Evolutionary conservation across 305 asterid genomes (phyloP).

Genomic region (Lippia alba): DNA sequence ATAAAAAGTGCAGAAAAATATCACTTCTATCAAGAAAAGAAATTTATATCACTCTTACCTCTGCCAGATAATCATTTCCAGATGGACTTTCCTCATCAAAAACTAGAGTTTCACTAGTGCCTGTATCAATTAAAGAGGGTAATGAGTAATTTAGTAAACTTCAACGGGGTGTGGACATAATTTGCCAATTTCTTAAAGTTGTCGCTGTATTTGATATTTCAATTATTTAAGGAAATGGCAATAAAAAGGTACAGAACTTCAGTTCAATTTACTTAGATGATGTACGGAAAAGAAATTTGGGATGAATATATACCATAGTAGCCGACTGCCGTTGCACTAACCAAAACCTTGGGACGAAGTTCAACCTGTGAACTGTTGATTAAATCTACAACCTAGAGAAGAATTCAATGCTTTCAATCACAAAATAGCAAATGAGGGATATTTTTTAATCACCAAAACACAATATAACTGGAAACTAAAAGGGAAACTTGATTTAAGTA

Average conservation of each 20-base stretch:
- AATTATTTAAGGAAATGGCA: not conserved
- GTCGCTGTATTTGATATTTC: no score
- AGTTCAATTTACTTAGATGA: not conserved
- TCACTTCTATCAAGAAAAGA: not conserved
- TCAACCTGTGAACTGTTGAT: conserved; percentile 63
- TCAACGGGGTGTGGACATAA: not conserved
- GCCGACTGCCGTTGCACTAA: conserved; percentile 93
- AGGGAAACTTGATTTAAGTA: conserved; percentile 23
- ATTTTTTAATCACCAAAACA: not conserved
- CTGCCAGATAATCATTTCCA: conserved; percentile 88
- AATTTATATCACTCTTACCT: conserved; percentile 51
- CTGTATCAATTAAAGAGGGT: conserved; percentile 44
- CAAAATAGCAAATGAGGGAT: conserved; percentile 9
- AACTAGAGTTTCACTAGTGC: conserved; percentile 73
- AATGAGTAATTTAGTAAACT: not conserved
- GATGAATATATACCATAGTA: conserved; percentile 68
- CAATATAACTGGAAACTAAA: not conserved
- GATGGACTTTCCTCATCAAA: conserved; percentile 93
- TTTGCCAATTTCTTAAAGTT: no score
- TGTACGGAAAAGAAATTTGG: not conserved
- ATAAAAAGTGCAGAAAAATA: not conserved
- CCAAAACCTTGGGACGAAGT: conserved; percentile 72
- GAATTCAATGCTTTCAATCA: conserved; percentile 4
- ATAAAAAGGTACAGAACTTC: conserved; percentile 12
- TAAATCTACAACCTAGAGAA: conserved; percentile 69